Conservation (phyloP, 345 rosid genomes). For the Orychophragmus violaceus region DNA sequence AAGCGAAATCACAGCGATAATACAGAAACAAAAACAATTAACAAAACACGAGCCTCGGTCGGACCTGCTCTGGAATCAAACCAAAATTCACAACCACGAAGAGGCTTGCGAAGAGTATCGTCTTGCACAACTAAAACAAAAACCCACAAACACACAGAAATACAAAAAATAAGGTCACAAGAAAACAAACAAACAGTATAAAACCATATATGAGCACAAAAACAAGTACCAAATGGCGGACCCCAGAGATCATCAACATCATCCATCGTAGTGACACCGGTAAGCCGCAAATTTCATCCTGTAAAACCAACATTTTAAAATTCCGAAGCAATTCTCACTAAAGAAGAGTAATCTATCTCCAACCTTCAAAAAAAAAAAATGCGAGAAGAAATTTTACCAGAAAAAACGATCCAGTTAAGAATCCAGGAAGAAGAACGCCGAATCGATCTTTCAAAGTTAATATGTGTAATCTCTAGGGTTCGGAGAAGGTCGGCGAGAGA, state of each 20-base stretch:
- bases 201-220: background rate
- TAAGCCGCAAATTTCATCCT: constrained; percentile 25
- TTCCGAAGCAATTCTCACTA: background rate
- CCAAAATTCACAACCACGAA: constrained; percentile 38
- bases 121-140: constrained; percentile 34
- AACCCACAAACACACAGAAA: no score
- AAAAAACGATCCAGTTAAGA: background rate
- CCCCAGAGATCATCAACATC: constrained; percentile 54
- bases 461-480: constrained; percentile 22
- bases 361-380: background rate
- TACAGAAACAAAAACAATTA: background rate
- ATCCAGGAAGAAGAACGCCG: background rate
- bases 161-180: background rate
- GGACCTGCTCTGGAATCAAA: constrained; percentile 52
- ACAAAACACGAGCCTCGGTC: background rate
- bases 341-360: background rate
- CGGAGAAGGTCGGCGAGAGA: constrained; percentile 17
- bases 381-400: constrained; percentile 1
- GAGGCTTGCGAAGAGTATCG: constrained; percentile 15
- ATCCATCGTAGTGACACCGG: constrained; percentile 30
- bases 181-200: background rate
- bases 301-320: background rate
- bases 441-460: background rate
- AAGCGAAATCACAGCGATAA: background rate
- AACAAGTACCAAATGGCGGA: constrained; percentile 33